A percentile compares a stretch with the other conserved stretches of the same genome.
These are phyloP conservation scores for Pichia sp. DNA, from an alignment of 1,139 yeast genomes.

Conservation along the genomic window DNA sequence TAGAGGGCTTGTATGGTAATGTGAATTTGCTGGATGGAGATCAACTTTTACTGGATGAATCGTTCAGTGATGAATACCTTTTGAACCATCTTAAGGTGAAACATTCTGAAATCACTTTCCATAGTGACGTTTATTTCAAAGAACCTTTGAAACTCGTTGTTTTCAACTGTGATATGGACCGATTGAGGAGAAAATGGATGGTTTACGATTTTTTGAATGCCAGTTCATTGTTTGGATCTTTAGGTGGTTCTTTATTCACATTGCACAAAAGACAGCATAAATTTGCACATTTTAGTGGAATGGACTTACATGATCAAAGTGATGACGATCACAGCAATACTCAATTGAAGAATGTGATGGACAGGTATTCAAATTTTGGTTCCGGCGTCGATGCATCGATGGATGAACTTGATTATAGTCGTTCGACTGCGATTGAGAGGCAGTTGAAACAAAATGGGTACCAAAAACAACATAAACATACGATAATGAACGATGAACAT, in stretches of 20 bases:
- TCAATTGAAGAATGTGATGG: slow-evolving; percentile 1
- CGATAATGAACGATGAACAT: no score
- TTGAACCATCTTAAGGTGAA: slow-evolving; percentile 45
- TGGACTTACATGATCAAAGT: slow-evolving; percentile 18
- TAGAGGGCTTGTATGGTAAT: slow-evolving; percentile 55
- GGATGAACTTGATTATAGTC: no score
- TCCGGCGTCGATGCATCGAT: no score
- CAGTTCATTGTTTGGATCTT: slow-evolving; percentile 61
- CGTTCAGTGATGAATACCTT: slow-evolving; percentile 33
- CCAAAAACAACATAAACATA: no score
- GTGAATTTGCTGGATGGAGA: slow-evolving; percentile 24
- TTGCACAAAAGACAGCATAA: slow-evolving; percentile 56
- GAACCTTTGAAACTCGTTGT: slow-evolving; percentile 46
- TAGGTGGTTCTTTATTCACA: slow-evolving; percentile 67
- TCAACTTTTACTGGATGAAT: slow-evolving; percentile 16
- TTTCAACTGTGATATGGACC: slow-evolving; percentile 60
- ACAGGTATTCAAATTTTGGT: no score
- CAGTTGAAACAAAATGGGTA: no score
- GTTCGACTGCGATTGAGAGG: no score
- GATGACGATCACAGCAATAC: slow-evolving; percentile 25
- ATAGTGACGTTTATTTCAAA: slow-evolving; percentile 14
- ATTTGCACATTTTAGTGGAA: slow-evolving; percentile 31
- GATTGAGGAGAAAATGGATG: slow-evolving; percentile 49
- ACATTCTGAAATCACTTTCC: slow-evolving; percentile 41
- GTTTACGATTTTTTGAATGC: slow-evolving; percentile 65